Evolutionary conservation across 2,329 filamentous ascomycete species (phyloP), one percentile per base, ranked within the genome.

Genomic region (Pseudocercospora cruenta): DNA sequence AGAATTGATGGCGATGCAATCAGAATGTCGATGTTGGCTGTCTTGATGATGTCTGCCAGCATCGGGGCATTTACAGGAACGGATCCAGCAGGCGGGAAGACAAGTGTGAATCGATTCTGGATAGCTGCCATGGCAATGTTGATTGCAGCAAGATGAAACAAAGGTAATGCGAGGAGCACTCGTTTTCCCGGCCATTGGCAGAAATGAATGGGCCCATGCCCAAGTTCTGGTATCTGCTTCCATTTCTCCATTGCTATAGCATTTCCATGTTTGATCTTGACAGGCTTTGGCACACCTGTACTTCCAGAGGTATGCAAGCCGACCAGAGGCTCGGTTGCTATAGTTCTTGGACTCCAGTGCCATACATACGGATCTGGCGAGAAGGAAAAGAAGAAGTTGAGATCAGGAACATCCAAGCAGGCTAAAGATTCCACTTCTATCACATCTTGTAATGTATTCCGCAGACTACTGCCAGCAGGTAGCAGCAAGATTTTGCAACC

Each of bases 241-340:
- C 60, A 64, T 19, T 61, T 62, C 4, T 67, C 65, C 57, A 69
- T 69, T 1, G 67, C 60, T 9, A 64, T 58, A 14, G 43, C 19
- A n/a, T 62, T 61, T 31, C 67, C 67, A 53, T 69, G 67, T 22
- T 59, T 62, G 57, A 66, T 51, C 22, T 58, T 57, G 22, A 70
- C 57, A 6, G 69, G 67, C 39, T 70, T 70, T 5, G 69, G 69
- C 6, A 64, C 12, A 5, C 67, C 69, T 19, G 69, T 70, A 19
- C 45, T 58, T 6, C 69, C 69, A 9, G 64, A 64, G 7, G 68
- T 68, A 26, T 70, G 68, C 10, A 69, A 43, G 1, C 51, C 63
- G n/a, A 69, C 65, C 1, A 69, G 33, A 21, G 67, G 67, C 47
- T 67, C 65, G 36, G 63, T 66, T 33, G 57, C 47, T 24, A 58